Percentiles rank a stretch among this genome's conserved stretches.
phyloP scores from a whole-genome alignment of 1,284 basidiomycete species.

The Rhodotorula sp. region DNA sequence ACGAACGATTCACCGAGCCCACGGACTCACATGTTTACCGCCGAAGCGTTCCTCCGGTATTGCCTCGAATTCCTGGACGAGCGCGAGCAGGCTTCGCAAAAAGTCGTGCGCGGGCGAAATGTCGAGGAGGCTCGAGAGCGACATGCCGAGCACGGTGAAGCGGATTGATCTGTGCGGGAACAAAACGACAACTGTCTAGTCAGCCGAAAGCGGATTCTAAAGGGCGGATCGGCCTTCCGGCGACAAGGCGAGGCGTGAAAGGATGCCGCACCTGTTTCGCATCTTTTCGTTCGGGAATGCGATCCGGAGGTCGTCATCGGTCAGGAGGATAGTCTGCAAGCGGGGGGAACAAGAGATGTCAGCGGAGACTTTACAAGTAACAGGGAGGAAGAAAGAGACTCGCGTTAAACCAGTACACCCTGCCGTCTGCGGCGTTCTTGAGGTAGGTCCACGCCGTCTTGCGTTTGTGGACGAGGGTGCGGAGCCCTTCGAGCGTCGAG shows the following conservation, averaged over 20 bases:
- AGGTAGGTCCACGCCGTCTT: constrained; percentile 79
- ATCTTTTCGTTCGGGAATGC: constrained; percentile 70
- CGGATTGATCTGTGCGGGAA: constrained; percentile 62
- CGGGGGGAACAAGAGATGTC: too few species aligned
- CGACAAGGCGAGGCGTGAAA: background rate
- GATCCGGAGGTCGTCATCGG: constrained; percentile 66
- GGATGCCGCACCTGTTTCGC: constrained; percentile 64
- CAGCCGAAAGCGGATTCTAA: background rate
- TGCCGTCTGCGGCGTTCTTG: constrained; percentile 80
- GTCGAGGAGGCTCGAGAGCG: constrained; percentile 70
- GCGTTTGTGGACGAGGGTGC: constrained; percentile 71
- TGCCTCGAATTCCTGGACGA: constrained; percentile 72
- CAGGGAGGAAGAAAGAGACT: background rate
- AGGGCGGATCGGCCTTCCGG: too few species aligned
- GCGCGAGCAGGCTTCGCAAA: constrained; percentile 66
- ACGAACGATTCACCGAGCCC: constrained; percentile 11
- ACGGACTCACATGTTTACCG: constrained; percentile 64
- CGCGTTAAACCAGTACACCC: constrained; percentile 69
- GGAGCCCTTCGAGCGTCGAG: constrained; percentile 49
- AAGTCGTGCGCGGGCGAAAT: constrained; percentile 74
- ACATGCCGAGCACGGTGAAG: constrained; percentile 78
- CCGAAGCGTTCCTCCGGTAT: constrained; percentile 76
- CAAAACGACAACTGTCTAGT: too few species aligned
- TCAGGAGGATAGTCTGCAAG: constrained; percentile 66
- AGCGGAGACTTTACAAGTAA: background rate